Percentiles rank a stretch among this genome's conserved stretches.
phyloP scores from a whole-genome alignment of 208 protist species.

The Acanthamoeba royreba region DNA sequence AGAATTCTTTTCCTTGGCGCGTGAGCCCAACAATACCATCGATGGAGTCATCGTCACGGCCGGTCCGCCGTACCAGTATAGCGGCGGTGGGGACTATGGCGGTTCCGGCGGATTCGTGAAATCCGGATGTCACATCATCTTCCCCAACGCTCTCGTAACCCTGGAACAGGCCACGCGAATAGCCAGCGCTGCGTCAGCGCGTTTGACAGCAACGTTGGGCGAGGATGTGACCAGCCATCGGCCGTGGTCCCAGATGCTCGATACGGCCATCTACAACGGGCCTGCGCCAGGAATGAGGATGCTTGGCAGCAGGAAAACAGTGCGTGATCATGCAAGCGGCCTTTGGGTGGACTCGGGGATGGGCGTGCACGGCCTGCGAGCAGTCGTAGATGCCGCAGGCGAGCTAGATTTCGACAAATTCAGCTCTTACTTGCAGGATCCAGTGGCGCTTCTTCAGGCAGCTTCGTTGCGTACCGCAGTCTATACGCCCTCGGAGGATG shows the following conservation, averaged over 20 bases:
- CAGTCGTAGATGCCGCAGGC: neutral
- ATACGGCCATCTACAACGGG: neutral
- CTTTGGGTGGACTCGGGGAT: neutral
- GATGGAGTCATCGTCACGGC: neutral
- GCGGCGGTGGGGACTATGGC: neutral
- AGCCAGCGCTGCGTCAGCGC: neutral
- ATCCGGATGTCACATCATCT: neutral
- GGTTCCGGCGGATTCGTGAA: neutral
- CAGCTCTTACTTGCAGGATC: neutral
- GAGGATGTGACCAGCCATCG: neutral
- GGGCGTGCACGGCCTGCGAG: neutral
- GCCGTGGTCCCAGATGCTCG: slow-evolving; percentile 18
- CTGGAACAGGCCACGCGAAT: neutral
- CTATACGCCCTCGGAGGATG: neutral
- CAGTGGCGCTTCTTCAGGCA: neutral
- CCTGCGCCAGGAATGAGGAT: neutral
- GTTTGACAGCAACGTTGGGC: neutral
- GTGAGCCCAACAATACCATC: neutral
- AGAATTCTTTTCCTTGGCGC: neutral
- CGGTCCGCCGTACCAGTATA: neutral
- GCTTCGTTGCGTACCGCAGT: neutral
- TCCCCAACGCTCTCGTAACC: neutral
- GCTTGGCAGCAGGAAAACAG: slow-evolving; percentile 10
- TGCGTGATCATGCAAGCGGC: neutral
- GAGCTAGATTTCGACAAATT: neutral